Evolutionary conservation across 164 flowering plant species (phyloP).

Genomic region (Amborella trichopoda): DNA sequence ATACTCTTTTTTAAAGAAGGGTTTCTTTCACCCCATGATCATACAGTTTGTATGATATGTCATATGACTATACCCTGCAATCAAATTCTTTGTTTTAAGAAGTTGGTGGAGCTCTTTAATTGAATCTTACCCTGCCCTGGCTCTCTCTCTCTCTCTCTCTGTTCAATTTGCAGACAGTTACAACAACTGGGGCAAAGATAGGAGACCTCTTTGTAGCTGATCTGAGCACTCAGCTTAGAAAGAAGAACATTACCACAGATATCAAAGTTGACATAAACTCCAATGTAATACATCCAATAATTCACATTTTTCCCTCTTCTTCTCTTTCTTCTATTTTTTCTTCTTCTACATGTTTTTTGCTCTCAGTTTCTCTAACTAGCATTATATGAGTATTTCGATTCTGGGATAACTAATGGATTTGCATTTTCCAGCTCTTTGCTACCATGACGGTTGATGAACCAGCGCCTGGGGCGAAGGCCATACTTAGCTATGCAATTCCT

Average conservation of each 20-base stretch:
- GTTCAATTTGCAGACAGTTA: slow-evolving; percentile 31
- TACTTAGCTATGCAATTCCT: slow-evolving; percentile 51
- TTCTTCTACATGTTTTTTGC: too few relatives aligned
- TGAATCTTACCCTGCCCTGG: too few relatives aligned
- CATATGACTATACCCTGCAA: too few relatives aligned
- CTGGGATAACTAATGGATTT: neutral
- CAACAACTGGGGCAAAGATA: slow-evolving; percentile 41
- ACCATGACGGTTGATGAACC: slow-evolving; percentile 56
- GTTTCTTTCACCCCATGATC: too few relatives aligned
- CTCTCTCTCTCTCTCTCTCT: too few relatives aligned
- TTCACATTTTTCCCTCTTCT: neutral
- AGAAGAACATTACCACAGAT: slow-evolving; percentile 51
- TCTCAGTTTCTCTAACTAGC: too few relatives aligned
- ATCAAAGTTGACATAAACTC: slow-evolving; percentile 57
- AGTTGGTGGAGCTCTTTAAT: too few relatives aligned
- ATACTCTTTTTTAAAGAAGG: too few relatives aligned
- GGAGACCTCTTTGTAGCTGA: slow-evolving; percentile 48
- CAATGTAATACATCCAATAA: slow-evolving; percentile 23
- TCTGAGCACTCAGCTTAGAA: slow-evolving; percentile 40
- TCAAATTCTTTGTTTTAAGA: too few relatives aligned
- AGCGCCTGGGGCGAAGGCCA: slow-evolving; percentile 62
- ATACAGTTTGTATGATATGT: too few relatives aligned
- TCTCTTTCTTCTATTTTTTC: too few relatives aligned
- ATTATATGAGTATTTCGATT: too few relatives aligned
- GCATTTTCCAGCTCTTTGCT: slow-evolving; percentile 32